Evolutionary conservation across 306 rosid genomes (phyloP).

Genomic region (Hylodesmum podocarpum): DNA sequence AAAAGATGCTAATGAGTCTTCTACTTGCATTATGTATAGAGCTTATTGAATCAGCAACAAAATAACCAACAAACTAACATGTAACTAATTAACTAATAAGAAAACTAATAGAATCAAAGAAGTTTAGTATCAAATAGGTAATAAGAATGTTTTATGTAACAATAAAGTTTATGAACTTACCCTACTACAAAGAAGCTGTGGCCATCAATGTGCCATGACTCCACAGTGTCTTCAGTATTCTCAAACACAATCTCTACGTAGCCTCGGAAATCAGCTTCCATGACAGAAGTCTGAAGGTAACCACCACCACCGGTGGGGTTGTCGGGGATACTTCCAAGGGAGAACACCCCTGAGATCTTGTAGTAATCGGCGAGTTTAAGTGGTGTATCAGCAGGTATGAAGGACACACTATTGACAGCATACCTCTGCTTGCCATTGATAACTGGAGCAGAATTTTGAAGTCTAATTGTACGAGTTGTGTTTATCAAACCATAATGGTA

Average conservation of each 20-base stretch:
- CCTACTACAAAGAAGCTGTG: constrained; percentile 79
- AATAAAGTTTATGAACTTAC: constrained; percentile 40
- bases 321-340: constrained; percentile 61
- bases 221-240: constrained; percentile 68
- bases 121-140: neutral
- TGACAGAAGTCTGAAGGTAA: constrained; percentile 75
- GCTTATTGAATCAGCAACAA: neutral
- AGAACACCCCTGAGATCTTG: constrained; percentile 74
- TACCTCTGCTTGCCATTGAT: constrained; percentile 82
- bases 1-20: neutral
- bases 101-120: neutral
- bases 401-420: constrained; percentile 81
- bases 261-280: constrained; percentile 70
- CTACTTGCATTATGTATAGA: neutral
- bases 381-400: constrained; percentile 75
- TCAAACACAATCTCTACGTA: constrained; percentile 69
- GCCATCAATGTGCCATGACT: constrained; percentile 88
- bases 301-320: constrained; percentile 62
- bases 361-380: constrained; percentile 83
- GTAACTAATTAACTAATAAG: neutral
- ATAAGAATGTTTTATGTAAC: neutral
- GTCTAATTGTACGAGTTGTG: constrained; percentile 66
- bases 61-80: too few relatives aligned
- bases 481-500: constrained; percentile 85
- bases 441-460: constrained; percentile 63